Base-by-base conservation (phyloP, 2,329 filamentous ascomycete species). In the Penicillium sp. region DNA sequence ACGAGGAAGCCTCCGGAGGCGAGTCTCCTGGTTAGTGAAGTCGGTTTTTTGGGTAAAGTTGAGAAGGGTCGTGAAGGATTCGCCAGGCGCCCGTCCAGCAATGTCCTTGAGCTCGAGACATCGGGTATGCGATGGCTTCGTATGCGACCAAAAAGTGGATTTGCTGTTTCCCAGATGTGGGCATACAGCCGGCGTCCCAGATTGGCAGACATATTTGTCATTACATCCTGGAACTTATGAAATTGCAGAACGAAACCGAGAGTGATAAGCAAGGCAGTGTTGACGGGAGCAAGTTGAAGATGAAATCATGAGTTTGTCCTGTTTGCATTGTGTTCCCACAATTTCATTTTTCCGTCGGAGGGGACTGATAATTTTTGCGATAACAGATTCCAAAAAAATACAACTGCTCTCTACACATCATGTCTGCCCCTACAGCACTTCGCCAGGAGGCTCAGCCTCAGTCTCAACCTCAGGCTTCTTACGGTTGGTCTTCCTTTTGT, bases 1-100 rank as follows among this genome's bases (percentile, higher is more conserved):
- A 84, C 76, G 24, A 85, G 71, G 34, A 84, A 72, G 5, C 82
- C 79, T 22, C 82, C 79, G 1, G 82, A 83, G 32, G 81, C 79
- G 64, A 82, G 81, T 63, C 79, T 81, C 54, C 76, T 77, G 10
- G 77, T 78, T 22, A 79, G 71, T 65, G 79, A 75, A 52, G 71
- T 68, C 24, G 68, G 62, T 54, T 64, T 69, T 22, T 50, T 62
- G 10, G 63, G 53, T 5, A 59, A 46, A 46, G 66, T 59, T 31
- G 56, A 65, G 34, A 69, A 61, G 13, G 29, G 44, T 31, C 54
- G 55, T 32, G 48, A 56, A 14, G 47, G 43, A 41, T 22, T 55
- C 42, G 48, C 40, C 27, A 57, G 42, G 36, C 56, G 46, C 9
- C 54, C 58, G 54, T 63, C 57, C 34, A 56, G 54, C 22, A 55